Base-by-base conservation (phyloP, 2,329 filamentous ascomycete genomes). In the Rachicladosporium sp. region DNA sequence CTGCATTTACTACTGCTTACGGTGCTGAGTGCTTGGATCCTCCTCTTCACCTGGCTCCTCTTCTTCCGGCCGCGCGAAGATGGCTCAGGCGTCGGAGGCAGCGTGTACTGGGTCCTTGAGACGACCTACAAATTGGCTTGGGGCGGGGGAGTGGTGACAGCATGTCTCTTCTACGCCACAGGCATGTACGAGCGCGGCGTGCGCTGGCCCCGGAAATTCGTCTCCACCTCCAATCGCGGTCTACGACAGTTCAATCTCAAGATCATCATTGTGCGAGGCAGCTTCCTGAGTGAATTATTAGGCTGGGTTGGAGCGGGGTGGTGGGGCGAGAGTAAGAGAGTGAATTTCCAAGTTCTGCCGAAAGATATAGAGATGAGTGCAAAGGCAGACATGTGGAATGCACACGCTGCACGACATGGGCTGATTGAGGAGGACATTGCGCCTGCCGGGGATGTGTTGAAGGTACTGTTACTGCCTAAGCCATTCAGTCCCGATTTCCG, bases 21-120 rank as follows among this genome's bases (percentile, higher is more conserved):
- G 11, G 69, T 93, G 8, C 73, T 98, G 21, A 74, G 74, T 3
- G 56, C 80, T 21, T 98, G 91, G 91, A 79, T 86, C 35, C 64
- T 75, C 45, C 81, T 82, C 53, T 96, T 95, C 64, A 78, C 78
- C 48, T 95, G 95, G 62, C 81, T 85, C 8, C 74, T 96, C 36
- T 96, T 93, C 68, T 74, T 96, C 49, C 82, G 86, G n/a, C 88
- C 88, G n/a, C 78, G 89, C 48, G 89, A 95, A 61, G 89, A 96
- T 67, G 89, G 89, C 48, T 78, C 75, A 49, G 89, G 89, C 30
- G 78, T 94, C 4, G 91, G 91, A 38, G 89, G 91, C 27, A 89
- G 82, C 10, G 86, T 94, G 38, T 98, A 98, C 70, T 96, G 89
- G 89, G 80, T 93, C 21, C 76, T 96, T 3, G 89, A 96, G 55